Conservation (phyloP, 2,329 filamentous ascomycete species). For the Penicillium sp. region DNA sequence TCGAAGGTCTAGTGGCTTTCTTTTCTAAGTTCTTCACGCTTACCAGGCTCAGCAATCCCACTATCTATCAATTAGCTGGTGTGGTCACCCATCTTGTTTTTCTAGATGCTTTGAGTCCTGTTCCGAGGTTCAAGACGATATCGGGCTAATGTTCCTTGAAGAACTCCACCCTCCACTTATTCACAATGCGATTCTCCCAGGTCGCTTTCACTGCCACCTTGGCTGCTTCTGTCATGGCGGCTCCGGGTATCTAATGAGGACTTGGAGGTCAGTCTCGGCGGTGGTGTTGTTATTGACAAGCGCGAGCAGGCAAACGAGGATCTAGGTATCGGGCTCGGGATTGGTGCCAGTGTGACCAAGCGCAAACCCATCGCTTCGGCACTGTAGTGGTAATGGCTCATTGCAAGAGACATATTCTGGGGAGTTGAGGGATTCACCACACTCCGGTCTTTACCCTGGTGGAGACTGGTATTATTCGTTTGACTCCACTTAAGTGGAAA, state of each 20-base stretch:
- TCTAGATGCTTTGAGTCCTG: too few relatives aligned
- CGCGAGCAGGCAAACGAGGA: neutral
- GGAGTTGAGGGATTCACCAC: neutral
- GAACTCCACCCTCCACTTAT: neutral
- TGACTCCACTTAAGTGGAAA: too few relatives aligned
- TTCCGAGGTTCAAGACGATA: too few relatives aligned
- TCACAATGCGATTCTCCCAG: neutral
- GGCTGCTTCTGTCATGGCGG: neutral
- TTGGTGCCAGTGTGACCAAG: neutral
- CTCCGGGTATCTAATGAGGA: neutral
- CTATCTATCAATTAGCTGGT: too few relatives aligned
- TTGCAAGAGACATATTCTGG: neutral
- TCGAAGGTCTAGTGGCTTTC: too few relatives aligned
- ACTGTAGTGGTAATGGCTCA: too few relatives aligned
- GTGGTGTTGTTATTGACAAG: neutral
- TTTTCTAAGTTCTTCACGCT: too few relatives aligned
- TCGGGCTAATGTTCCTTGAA: conserved; percentile 3
- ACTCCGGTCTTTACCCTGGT: too few relatives aligned
- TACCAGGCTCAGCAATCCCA: too few relatives aligned
- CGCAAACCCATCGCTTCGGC: neutral
- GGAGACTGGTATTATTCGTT: too few relatives aligned
- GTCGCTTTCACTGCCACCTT: neutral
- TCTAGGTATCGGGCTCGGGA: neutral
- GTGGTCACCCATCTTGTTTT: too few relatives aligned
- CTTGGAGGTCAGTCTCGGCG: neutral